Evolutionary conservation across 768 basidiomycete genomes (phyloP).

Genomic region (Exsudoporus frostii): DNA sequence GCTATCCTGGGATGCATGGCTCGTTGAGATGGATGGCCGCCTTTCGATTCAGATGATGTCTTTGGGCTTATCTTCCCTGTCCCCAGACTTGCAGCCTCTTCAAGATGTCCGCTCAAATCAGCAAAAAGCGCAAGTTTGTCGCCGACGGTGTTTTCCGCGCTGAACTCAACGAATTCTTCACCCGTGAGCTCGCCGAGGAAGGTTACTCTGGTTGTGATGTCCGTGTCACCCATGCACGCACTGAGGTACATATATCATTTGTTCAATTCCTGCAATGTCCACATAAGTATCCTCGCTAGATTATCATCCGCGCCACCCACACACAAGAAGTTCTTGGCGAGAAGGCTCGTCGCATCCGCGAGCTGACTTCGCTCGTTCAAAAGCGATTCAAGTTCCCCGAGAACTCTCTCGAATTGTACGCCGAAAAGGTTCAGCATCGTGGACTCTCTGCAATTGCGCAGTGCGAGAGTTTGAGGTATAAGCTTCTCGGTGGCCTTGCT

Average conservation of each 20-base stretch:
- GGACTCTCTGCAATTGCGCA: conserved; percentile 98
- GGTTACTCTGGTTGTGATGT: conserved; percentile 99
- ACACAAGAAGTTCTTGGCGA: conserved; percentile 98
- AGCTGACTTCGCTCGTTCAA: conserved; percentile 96
- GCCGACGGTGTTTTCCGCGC: conserved; percentile 99
- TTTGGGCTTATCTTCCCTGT: conserved; percentile 17
- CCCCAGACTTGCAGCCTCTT: conserved; percentile 12
- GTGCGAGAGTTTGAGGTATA: conserved; percentile 98
- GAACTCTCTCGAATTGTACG: conserved; percentile 97
- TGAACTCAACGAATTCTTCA: conserved; percentile 99
- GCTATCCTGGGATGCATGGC: background rate
- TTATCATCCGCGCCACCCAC: conserved; percentile 99
- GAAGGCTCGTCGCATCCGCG: conserved; percentile 98
- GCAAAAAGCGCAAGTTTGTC: conserved; percentile 98
- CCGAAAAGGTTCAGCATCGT: conserved; percentile 98
- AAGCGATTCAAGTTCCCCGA: conserved; percentile 99
- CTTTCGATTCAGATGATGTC: conserved; percentile 17
- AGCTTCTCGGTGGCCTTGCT: conserved; percentile 98
- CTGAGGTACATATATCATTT: conserved; percentile 59
- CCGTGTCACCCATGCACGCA: conserved; percentile 97
- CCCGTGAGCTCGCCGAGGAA: conserved; percentile 96
- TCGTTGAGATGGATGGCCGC: conserved; percentile 20
- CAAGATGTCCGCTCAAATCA: conserved; percentile 84
- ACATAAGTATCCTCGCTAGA: conserved; percentile 47
- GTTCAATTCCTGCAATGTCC: background rate